phyloP scores from a whole-genome alignment of 106 monocot species.

The Dioscorea zingiberensis region DNA sequence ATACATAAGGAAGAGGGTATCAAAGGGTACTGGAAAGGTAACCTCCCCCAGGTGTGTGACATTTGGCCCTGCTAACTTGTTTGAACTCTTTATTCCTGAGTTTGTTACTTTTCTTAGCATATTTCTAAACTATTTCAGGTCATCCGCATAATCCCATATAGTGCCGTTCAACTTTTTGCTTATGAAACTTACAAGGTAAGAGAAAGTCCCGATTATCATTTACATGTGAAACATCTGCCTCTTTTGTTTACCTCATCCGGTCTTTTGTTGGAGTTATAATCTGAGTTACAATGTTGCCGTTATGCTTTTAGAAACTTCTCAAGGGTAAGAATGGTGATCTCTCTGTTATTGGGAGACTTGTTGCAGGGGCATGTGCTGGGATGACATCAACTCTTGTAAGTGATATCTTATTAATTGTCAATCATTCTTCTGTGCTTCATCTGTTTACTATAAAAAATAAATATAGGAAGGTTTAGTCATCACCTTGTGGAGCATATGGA shows the following conservation, averaged over 20 bases:
- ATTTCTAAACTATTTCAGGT: conserved; percentile 45
- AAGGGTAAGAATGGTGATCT: conserved; percentile 68
- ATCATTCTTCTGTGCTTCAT: conserved; percentile 1
- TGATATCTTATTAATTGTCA: conserved; percentile 5
- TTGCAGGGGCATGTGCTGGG: conserved; percentile 95
- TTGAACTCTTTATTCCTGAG: neutral
- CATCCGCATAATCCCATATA: conserved; percentile 91
- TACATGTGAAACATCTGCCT: neutral
- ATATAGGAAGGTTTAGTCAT: too few species aligned
- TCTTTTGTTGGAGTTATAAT: too few species aligned
- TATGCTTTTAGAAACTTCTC: conserved; percentile 67
- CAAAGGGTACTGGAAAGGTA: conserved; percentile 96
- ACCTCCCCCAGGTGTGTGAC: conserved; percentile 79
- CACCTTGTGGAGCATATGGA: too few species aligned
- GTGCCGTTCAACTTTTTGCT: conserved; percentile 89
- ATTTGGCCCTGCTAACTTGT: neutral
- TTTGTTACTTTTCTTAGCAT: conserved; percentile 1
- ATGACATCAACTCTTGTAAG: conserved; percentile 98
- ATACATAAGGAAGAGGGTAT: conserved; percentile 77
- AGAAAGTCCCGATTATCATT: neutral
- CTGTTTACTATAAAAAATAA: too few species aligned
- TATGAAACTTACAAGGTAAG: conserved; percentile 96
- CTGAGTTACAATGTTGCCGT: neutral
- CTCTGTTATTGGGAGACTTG: conserved; percentile 81
- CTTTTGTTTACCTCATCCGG: too few species aligned